Conservation (phyloP, 805 yeast genomes). For the Torulaspora franciscae region DNA sequence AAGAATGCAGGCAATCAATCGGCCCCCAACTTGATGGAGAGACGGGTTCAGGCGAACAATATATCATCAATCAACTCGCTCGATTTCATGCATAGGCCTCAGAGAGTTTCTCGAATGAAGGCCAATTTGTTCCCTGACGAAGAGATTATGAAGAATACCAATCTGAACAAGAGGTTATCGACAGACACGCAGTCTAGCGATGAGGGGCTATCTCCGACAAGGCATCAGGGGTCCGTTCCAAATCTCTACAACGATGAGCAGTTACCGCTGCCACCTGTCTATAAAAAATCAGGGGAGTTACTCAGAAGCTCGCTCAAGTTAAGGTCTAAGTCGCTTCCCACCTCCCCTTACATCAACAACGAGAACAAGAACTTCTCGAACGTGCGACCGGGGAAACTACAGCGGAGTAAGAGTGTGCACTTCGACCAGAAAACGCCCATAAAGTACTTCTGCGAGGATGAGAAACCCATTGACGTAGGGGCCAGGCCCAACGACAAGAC, state of each 20-base stretch:
- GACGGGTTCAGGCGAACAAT: conserved; percentile 6
- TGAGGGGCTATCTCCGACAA: not conserved
- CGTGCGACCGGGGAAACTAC: conserved; percentile 8
- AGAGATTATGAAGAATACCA: conserved; percentile 27
- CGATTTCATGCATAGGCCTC: conserved; percentile 30
- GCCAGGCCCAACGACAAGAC: conserved; percentile 35
- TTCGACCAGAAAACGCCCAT: conserved; percentile 68
- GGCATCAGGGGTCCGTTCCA: not conserved
- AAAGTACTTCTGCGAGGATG: conserved; percentile 65
- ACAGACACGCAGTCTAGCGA: not conserved
- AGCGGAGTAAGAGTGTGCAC: conserved; percentile 70
- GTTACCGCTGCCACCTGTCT: conserved; percentile 39
- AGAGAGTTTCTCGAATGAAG: conserved; percentile 22
- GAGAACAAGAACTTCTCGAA: conserved; percentile 3
- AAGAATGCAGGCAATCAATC: not conserved
- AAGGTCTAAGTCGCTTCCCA: conserved; percentile 44
- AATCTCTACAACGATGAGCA: conserved; percentile 9
- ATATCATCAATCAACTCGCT: conserved; percentile 19
- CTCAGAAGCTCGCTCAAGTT: conserved; percentile 39
- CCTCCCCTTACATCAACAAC: conserved; percentile 19
- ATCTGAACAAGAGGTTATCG: conserved; percentile 17
- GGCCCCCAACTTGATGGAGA: conserved; percentile 5
- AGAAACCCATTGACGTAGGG: conserved; percentile 68
- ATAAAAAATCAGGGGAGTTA: conserved; percentile 86
- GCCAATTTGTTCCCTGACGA: conserved; percentile 24